Conservation (phyloP, 495 filamentous ascomycete species). For the Annulohypoxylon stygium region DNA sequence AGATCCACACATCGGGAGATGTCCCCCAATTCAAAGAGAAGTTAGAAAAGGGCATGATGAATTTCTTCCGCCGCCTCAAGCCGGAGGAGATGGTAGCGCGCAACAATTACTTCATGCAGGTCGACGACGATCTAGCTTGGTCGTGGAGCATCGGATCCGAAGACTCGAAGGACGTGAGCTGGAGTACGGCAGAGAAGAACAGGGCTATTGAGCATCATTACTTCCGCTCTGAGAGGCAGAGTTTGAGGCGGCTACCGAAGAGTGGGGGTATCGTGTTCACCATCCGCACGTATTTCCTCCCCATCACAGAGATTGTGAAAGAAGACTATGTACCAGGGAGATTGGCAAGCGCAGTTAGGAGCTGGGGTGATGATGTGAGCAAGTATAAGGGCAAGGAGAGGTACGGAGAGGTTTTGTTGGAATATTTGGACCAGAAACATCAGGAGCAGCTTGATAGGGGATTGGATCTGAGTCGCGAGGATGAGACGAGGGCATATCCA, state of each 20-base stretch:
- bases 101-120: constrained; percentile 82
- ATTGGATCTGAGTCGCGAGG: constrained; percentile 70
- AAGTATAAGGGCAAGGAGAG: constrained; percentile 86
- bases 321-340: constrained; percentile 80
- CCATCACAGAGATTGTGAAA: constrained; percentile 72
- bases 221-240: constrained; percentile 86
- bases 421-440: constrained; percentile 86
- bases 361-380: constrained; percentile 88
- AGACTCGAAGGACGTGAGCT: constrained; percentile 72
- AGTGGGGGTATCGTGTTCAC: constrained; percentile 85
- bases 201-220: constrained; percentile 79
- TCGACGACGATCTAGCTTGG: constrained; percentile 80
- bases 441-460: constrained; percentile 78
- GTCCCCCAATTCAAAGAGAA: constrained; percentile 84
- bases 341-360: constrained; percentile 78
- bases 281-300: constrained; percentile 83
- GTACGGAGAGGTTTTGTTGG: constrained; percentile 82
- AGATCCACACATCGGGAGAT: constrained; percentile 86
- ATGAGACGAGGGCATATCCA: constrained; percentile 63
- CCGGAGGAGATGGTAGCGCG: constrained; percentile 73
- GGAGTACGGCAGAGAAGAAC: constrained; percentile 84
- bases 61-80: constrained; percentile 77
- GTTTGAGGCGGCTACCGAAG: constrained; percentile 76
- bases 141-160: constrained; percentile 80
- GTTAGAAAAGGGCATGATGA: constrained; percentile 85